phyloP scores from a whole-genome alignment of 192 early-diverging fungal genomes.

The Coemansia sp. region DNA sequence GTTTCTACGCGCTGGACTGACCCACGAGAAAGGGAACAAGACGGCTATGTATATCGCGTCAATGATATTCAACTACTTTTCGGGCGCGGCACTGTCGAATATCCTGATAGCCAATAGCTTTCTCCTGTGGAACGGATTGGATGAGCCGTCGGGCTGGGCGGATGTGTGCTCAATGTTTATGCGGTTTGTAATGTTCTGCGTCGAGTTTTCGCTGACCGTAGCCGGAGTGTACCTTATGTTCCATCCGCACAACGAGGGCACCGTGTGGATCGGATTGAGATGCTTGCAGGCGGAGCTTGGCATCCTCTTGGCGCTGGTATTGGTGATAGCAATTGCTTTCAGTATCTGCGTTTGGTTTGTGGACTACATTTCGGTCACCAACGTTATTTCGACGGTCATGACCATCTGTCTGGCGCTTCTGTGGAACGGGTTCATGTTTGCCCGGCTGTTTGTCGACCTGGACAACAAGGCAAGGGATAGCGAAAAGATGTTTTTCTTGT shows the following conservation, averaged over 20 bases:
- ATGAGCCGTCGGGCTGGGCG: neutral
- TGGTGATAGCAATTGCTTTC: neutral
- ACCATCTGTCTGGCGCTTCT: conserved; percentile 11
- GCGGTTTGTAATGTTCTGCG: neutral
- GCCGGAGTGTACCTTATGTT: conserved; percentile 3
- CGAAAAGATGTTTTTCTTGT: conserved; percentile 18
- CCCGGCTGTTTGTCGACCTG: conserved; percentile 19
- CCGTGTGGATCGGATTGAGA: neutral
- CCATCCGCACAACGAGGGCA: neutral
- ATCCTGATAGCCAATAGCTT: neutral
- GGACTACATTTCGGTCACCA: neutral
- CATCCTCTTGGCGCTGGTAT: neutral
- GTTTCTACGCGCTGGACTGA: conserved; percentile 28
- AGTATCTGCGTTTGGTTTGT: neutral
- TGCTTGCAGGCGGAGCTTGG: conserved; percentile 16
- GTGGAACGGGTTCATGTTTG: conserved; percentile 35
- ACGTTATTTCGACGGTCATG: neutral
- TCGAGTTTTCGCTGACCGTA: conserved; percentile 1
- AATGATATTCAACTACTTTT: conserved; percentile 27
- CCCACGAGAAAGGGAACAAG: conserved; percentile 16
- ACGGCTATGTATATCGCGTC: conserved; percentile 29
- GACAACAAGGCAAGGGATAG: conserved; percentile 12
- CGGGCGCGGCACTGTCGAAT: neutral
- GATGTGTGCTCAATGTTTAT: neutral
- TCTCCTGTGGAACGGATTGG: neutral